Conservation (phyloP, 2,329 filamentous ascomycete species). For the Chalara sp. region DNA sequence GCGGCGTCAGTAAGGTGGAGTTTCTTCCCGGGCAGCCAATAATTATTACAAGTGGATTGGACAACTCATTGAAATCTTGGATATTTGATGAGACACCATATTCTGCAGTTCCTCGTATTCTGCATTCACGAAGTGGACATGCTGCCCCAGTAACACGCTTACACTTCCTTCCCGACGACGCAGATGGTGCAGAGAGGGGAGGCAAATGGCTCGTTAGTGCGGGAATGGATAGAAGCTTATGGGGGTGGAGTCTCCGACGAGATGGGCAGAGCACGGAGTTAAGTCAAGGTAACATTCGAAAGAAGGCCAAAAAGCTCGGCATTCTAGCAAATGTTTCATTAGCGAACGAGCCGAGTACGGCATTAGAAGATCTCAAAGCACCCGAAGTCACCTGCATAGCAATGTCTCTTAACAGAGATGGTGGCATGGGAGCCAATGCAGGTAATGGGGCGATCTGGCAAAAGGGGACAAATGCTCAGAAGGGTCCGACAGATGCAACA, state of each 20-base stretch:
- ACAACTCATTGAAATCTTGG: slow-evolving; percentile 94
- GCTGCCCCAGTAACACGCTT: slow-evolving; percentile 78
- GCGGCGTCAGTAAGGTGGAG: slow-evolving; percentile 80
- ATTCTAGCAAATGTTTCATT: slow-evolving; percentile 53
- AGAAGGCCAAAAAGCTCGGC: slow-evolving; percentile 84
- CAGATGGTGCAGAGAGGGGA: slow-evolving; percentile 79
- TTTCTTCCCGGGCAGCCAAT: slow-evolving; percentile 87
- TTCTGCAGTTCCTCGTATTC: slow-evolving; percentile 73
- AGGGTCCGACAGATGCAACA: slow-evolving; percentile 59
- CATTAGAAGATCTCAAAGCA: slow-evolving; percentile 73
- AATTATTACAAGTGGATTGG: slow-evolving; percentile 80
- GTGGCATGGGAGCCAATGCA: slow-evolving; percentile 80
- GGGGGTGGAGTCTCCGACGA: slow-evolving; percentile 91
- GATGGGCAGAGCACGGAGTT: slow-evolving; percentile 92
- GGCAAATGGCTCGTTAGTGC: slow-evolving; percentile 95
- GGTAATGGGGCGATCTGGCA: slow-evolving; percentile 80
- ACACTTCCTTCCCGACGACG: slow-evolving; percentile 78
- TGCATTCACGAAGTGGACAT: slow-evolving; percentile 85
- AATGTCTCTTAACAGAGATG: slow-evolving; percentile 87
- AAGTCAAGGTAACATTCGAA: slow-evolving; percentile 82
- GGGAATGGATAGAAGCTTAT: slow-evolving; percentile 82
- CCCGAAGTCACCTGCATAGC: slow-evolving; percentile 89
- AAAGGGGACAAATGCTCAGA: slow-evolving; percentile 56
- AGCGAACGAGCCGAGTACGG: slow-evolving; percentile 53
- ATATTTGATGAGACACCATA: slow-evolving; percentile 93